A percentile compares a stretch with the other conserved stretches of the same genome.
Evolutionary conservation across 108 stramenopile species (phyloP).

Genomic region (Bacterosira constricta): DNA sequence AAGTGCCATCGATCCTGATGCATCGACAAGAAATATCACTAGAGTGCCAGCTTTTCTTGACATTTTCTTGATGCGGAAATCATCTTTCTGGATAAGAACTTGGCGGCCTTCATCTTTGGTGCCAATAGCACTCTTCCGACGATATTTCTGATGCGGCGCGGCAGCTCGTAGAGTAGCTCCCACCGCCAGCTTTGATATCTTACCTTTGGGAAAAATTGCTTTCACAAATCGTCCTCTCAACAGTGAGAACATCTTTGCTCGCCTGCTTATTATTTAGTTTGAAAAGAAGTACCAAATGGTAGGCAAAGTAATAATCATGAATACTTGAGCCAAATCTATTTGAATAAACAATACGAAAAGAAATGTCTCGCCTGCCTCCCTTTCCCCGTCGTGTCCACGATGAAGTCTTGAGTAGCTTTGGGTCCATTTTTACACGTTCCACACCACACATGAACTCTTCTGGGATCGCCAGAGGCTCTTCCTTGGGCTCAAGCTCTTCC

Average conservation of each 20-base stretch:
- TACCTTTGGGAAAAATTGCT: conserved; percentile 63
- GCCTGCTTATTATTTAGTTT: too few species aligned
- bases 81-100: conserved; percentile 61
- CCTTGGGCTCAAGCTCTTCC: conserved; percentile 48
- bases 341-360: too few species aligned
- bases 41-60: conserved; percentile 79
- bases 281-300: too few species aligned
- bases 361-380: conserved; percentile 65
- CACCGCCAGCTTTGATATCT: conserved; percentile 60
- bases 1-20: conserved; percentile 82
- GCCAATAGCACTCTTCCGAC: conserved; percentile 42
- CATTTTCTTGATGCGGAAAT: conserved; percentile 75
- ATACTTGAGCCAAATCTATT: too few species aligned
- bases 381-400: conserved; percentile 62
- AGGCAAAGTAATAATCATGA: too few species aligned
- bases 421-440: conserved; percentile 61
- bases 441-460: conserved; percentile 78
- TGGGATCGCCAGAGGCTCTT: conserved; percentile 42
- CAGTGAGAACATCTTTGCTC: conserved; percentile 64
- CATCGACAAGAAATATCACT: conserved; percentile 80
- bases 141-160: conserved; percentile 69
- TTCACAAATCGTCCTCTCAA: conserved; percentile 76
- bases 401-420: conserved; percentile 60
- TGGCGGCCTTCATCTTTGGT: conserved; percentile 46
- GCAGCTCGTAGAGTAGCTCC: conserved; percentile 78